Evolutionary conservation across 345 rosid genomes (phyloP), one percentile per base, ranked within the genome.

Genomic region (Syzygium aromaticum): DNA sequence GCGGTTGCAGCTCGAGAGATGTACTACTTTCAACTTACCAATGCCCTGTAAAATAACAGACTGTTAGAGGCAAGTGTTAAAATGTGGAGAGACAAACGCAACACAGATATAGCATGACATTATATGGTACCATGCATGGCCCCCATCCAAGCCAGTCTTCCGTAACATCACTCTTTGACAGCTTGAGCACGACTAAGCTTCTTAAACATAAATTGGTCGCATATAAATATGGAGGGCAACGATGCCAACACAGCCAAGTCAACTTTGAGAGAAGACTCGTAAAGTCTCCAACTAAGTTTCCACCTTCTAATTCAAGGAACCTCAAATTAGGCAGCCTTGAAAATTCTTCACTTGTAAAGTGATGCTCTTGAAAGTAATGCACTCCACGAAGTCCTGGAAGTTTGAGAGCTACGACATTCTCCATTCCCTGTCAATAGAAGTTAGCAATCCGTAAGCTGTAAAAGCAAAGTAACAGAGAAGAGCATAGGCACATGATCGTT

Each of bases 231-330:
- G 6, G 8, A 46, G 52, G 21, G 84, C 85, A 22, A 40, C 53
- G 25, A 15, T 59, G 82, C 86, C 88, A 87, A 54, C 54, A 87
- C 17, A 87, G 54, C 88, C 88, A 87, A 43, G 56, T 40, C 40
- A 87, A 61, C 27, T 83, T 40, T 22, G 15, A 33, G 51, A 87
- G 86, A 14, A 17, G 19, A 46, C 57, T 13, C 21, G 54, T 22
- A 23, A 87, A 46, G 21, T 87, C 51, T 30, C 82, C 80, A 27
- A 4, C 17, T 8, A 82, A 78, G 27, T 46, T 54, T 73, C 67
- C 85, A 1, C 28, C n/a, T 5, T 30, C 51, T 51, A 87, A 51
- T 30, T 83, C n/a, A 46, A 83, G 88, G 8, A 82, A 49, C 57
- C 88, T 54, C 22, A 83, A 77, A 8, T n/a, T 53, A 5, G 27